A percentile compares a stretch with the other conserved stretches of the same genome.
Conservation (phyloP, 129 eudicot genomes). For the Arctium lappa region DNA sequence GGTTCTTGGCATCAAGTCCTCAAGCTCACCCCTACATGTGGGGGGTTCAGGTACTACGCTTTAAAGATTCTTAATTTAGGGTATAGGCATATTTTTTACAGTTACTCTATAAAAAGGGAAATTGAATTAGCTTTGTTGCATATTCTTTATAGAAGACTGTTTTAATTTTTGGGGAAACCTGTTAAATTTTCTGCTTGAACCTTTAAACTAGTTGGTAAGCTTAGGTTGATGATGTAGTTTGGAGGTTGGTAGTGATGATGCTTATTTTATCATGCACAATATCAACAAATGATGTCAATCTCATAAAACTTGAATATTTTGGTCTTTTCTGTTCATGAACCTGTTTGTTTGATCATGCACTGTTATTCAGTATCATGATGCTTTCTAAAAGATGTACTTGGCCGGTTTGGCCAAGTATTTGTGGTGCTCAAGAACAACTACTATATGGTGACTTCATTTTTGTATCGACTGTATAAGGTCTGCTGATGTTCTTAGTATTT, state of each 20-base stretch:
- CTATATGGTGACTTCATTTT: neutral
- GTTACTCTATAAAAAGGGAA: neutral
- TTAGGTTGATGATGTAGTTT: neutral
- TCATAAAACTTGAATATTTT: too few species aligned
- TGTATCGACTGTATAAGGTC: neutral
- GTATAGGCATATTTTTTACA: neutral
- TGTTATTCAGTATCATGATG: neutral
- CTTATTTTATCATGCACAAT: neutral
- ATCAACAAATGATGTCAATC: neutral
- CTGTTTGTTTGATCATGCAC: neutral
- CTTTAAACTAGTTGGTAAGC: neutral
- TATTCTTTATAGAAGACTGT: neutral
- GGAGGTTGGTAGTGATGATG: neutral
- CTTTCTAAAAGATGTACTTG: neutral
- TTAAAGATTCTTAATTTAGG: conserved; percentile 3
- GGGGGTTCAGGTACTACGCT: conserved; percentile 67
- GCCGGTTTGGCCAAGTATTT: neutral
- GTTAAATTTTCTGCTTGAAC: neutral
- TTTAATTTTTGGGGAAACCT: neutral
- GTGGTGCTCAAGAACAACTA: neutral
- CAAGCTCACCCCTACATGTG: conserved; percentile 88
- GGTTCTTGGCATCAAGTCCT: conserved; percentile 83
- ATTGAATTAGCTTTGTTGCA: neutral
- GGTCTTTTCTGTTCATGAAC: too few species aligned
- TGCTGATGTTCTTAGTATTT: neutral